Base-by-base conservation (phyloP, 2,329 filamentous ascomycete genomes). In the Diaporthe eres region DNA sequence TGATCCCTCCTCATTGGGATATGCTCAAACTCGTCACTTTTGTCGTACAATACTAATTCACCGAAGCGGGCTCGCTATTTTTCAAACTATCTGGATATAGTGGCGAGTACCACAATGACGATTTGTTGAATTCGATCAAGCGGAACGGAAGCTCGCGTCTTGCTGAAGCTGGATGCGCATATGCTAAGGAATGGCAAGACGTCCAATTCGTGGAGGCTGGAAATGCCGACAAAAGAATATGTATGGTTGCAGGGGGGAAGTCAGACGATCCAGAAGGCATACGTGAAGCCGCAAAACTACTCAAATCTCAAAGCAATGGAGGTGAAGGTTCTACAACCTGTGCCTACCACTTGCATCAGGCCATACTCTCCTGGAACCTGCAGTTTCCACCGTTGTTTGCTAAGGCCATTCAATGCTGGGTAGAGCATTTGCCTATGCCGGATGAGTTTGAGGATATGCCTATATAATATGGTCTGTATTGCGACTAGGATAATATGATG, bases 301-400 rank as follows among this genome's bases (percentile, higher is more conserved):
- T 81, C 80, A 77, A 80, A 78, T 75, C 78, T 78, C 70, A 83
- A 83, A 79, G 84, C 75, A 19, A 10, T 55, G 80, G 15, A 74
- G 82, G 34, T 72, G 76, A 65, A 67, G 72, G 68, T 60, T 75
- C 31, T 37, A 51, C 68, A 39, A 74, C 63, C 44, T 71, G 57
- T 76, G 78, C 78, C 60, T 83, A 81, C 22, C 77, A 85, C 13
- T 80, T 86, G 9, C 80, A 74, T 39, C 80, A 81, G 28, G 86
- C 85, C 22, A 80, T 84, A 39, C 85, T 86, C 78, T 81, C 81
- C 51, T 86, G 85, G 85, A 83, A 86, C 74, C 74, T 86, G 75
- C 85, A 86, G 74, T 79, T 83, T 44, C 86, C 85, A 1, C 77
- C 82, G 57, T 65, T 86, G 9, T 87, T 86, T 77, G 83, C 84